Base-by-base conservation (phyloP, 2,329 filamentous ascomycete genomes). In the Calonectria pteridis region DNA sequence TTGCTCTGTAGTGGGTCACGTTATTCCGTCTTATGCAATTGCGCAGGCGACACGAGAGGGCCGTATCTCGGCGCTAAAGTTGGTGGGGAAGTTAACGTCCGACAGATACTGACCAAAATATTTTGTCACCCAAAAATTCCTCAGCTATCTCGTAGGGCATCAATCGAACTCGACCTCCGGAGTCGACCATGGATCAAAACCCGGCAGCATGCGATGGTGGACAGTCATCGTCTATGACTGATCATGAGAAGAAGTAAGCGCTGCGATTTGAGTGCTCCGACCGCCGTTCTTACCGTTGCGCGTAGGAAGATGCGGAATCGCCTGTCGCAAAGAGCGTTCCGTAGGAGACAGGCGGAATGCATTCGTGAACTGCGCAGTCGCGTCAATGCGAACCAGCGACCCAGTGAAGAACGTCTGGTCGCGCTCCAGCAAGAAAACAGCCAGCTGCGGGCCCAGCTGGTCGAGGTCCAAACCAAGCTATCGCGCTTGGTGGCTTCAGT, bases 221-320 rank as follows among this genome's bases (percentile, higher is more conserved):
- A 40, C 55, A 62, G 14, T 40, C 55, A 20, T 62, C 55, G 35
- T 40, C 33, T 13, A 62, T 62, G 55, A 62, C 55, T n/a, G 55
- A 62, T n/a, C 55, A 62, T 20, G 55, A 62, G 10, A 62, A 62
- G 13, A 62, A 62, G 55, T 62, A 62, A 62, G 55, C 23, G 14
- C 35, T 40, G 23, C 18, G 20, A 28, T 37, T 40, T 26, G 35
- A n/a, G 33, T 62, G 55, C 16, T 10, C 37, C 23, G 33, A 35
- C 33, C 26, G 26, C 55, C 23, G n/a, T 18, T 40, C 55, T 62
- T 62, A 62, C 23, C 53, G 28, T 53, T 31, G 26, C 20, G 16
- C 29, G 28, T 66, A 83, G 81, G 68, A 82, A 81, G 67, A 73
- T 82, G 29, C 81, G 82, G n/a, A 83, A 83, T 53, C 81, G 82